Base-by-base conservation (phyloP, 495 filamentous ascomycete genomes). In the Peziza echinospora region DNA sequence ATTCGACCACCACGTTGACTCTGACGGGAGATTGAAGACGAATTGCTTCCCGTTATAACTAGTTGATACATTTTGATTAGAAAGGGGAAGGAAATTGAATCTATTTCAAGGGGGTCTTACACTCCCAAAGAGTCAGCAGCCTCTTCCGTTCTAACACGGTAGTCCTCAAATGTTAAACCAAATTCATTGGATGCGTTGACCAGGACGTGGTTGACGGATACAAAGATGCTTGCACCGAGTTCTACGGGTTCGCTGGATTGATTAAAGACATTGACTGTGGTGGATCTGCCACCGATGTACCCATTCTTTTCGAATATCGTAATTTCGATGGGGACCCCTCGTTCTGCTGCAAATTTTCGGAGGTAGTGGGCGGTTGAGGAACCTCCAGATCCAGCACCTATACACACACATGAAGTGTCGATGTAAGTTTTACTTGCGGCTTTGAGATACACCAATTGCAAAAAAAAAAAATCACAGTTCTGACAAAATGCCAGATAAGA, bases 211-310 rank as follows among this genome's bases (percentile, higher is more conserved):
- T 99, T 99, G 39, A 82, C 72, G 39, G 80, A 59, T 23, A 96
- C 84, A 57, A 99, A 99, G 52, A 96, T 92, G 24, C 77, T 85
- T 26, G 81, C 91, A 7, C 89, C 89, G 1, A 94, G 70, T 53
- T 99, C 89, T 41, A 93, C 71, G 5, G 82, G 83, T 41, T 74
- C 62, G 0, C 66, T 55, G 4, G 78, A 67, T 53, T 89, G 68
- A 51, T 74, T 73, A 51, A 80, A 84, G 0, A 75, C 80, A 58
- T 91, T 70, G 26, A 94, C 78, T 17, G 89, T 96, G 5, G 84
- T 89, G 21, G 82, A 82, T 10, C 89, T 80, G 22, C 89, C 89
- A 2, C 89, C 91, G 24, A 94, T 68, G 57, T 80, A 83, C 22
- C 67, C 63, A 16, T 71, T 74, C 40, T 80, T 80, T 57, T 96